A percentile compares a stretch with the other conserved stretches of the same genome.
These are phyloP conservation scores for Phytophthora colocasiae DNA, from an alignment of 352 stramenopile species.

Conservation along the genomic window DNA sequence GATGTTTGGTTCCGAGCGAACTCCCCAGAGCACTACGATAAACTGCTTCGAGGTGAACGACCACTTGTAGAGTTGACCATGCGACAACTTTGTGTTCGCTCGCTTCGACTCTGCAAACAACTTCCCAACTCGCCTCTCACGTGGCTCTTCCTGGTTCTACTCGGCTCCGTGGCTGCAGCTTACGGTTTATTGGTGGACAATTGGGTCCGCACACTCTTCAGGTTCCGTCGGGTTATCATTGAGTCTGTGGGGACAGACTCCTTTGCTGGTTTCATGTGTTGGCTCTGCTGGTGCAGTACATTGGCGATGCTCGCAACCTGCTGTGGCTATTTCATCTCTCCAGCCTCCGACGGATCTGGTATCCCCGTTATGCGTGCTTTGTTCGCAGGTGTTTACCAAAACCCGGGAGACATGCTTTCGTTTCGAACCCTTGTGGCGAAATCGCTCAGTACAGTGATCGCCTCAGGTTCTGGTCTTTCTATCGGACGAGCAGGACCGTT, in stretches of 20 bases:
- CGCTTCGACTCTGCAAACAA: slow-evolving; percentile 79
- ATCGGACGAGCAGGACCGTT: slow-evolving; percentile 78
- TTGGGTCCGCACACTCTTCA: slow-evolving; percentile 75
- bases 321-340: slow-evolving; percentile 67
- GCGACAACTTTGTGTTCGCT: slow-evolving; percentile 72
- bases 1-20: slow-evolving; percentile 77
- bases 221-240: slow-evolving; percentile 60
- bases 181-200: slow-evolving; percentile 87
- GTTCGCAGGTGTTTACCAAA: slow-evolving; percentile 83
- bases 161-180: slow-evolving; percentile 66
- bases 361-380: slow-evolving; percentile 87
- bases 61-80: slow-evolving; percentile 66
- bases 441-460: slow-evolving; percentile 75
- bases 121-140: slow-evolving; percentile 86
- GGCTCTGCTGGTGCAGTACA: slow-evolving; percentile 67
- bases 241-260: slow-evolving; percentile 68
- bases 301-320: slow-evolving; percentile 64
- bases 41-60: slow-evolving; percentile 66
- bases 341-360: slow-evolving; percentile 75
- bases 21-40: slow-evolving; percentile 77
- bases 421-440: slow-evolving; percentile 74
- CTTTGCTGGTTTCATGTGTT: slow-evolving; percentile 69
- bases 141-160: slow-evolving; percentile 78
- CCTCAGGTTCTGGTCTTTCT: slow-evolving; percentile 73
- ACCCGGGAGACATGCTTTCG: slow-evolving; percentile 77